Evolutionary conservation across 2,329 filamentous ascomycete species (phyloP), one percentile per base, ranked within the genome.

Genomic region (Aspergillaceae sp.): DNA sequence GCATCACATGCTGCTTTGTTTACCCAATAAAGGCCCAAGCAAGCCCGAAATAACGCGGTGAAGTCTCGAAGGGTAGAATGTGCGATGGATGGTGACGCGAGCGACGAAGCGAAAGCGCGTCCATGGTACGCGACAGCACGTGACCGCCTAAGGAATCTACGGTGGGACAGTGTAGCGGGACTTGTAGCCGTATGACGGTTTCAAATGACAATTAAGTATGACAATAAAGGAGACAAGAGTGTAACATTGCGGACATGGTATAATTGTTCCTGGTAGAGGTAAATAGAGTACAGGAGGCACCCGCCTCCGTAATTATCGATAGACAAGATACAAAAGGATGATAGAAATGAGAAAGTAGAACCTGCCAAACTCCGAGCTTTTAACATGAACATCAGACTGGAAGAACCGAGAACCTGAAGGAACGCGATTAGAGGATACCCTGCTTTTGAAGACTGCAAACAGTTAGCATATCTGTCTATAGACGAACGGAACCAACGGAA

Each of bases 371-470:
- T 58, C 62, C 62, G 49, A 53, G 47, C 57, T 59, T 60, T 60
- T 60, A 38, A 38, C 36, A 38, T 19, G 27, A 38, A 32, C 30
- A 19, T 19, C 19, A 19, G 19, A 19, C 19, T 19, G 48, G 38
- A 41, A 27, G 35, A 40, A 51, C 34, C 40, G n/a, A 38, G 42
- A 9, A 35, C 7, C 47, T 19, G 42, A 49, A 45, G 42, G 34
- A 40, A 26, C 8, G 33, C 29, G 48, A 19, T 65, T 74, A 92
- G 54, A 94, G 71, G 61, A 95, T 74, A 32, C 91, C 91, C 65
- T 94, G 88, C 71, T 94, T 94, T 68, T 88, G 86, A 68, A 97
- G 70, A 76, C 65, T 68, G 48, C 8, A 46, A 43, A 19, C 29
- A 7, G 49, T 66, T 56, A 66, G 60, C 47, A 54, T 46, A 11